Conservation (phyloP, 2,329 filamentous ascomycete genomes). For the Xylaria polymorpha region DNA sequence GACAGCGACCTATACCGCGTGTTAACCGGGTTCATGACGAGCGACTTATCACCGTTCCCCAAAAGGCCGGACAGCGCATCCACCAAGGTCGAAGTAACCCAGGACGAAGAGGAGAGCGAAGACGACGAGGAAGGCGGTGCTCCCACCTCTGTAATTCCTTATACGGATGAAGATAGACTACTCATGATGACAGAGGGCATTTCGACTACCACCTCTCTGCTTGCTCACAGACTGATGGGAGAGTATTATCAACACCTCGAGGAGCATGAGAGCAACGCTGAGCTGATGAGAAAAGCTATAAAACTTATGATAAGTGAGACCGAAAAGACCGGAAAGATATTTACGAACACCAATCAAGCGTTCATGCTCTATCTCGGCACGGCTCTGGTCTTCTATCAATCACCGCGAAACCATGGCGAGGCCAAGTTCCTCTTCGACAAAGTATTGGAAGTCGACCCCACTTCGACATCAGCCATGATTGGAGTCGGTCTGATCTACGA, state of each 20-base stretch:
- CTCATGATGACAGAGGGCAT: constrained; percentile 83
- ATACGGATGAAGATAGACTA: constrained; percentile 82
- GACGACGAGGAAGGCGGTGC: constrained; percentile 69
- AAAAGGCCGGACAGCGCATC: constrained; percentile 45
- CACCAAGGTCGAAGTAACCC: constrained; percentile 41
- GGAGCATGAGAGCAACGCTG: constrained; percentile 84
- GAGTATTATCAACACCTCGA: constrained; percentile 87
- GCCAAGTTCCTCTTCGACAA: constrained; percentile 87
- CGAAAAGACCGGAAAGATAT: constrained; percentile 73
- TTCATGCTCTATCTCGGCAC: constrained; percentile 84
- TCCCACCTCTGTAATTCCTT: constrained; percentile 64
- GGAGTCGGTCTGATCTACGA: constrained; percentile 92
- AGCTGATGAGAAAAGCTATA: constrained; percentile 80
- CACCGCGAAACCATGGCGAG: constrained; percentile 88
- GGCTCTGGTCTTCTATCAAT: constrained; percentile 89
- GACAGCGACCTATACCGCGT: constrained; percentile 85
- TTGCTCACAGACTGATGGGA: constrained; percentile 85
- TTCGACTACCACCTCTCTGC: constrained; percentile 73
- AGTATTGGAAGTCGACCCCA: constrained; percentile 79
- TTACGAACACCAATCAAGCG: constrained; percentile 77
- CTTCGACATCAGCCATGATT: constrained; percentile 83
- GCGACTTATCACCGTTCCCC: constrained; percentile 85
- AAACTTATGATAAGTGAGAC: constrained; percentile 69
- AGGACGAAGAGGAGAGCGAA: constrained; percentile 63
- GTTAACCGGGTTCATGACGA: constrained; percentile 83